A percentile compares a stretch with the other conserved stretches of the same genome.
Evolutionary conservation across 2,329 filamentous ascomycete genomes (phyloP).

Genomic region (Exophiala aquamarina): DNA sequence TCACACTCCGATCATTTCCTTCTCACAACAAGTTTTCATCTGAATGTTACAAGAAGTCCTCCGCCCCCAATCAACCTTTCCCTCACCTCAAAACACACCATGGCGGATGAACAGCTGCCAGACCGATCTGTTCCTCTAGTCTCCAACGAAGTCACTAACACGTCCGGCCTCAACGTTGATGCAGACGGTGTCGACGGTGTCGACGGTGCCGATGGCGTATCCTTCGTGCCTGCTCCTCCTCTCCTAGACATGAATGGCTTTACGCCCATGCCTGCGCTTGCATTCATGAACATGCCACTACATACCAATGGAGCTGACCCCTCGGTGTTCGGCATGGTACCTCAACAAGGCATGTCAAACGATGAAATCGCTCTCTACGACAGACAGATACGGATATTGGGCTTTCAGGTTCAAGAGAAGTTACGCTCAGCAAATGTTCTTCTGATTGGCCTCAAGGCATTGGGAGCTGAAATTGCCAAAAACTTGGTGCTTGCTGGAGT

Average conservation of each 20-base stretch:
- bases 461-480: slow-evolving; percentile 94
- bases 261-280: slow-evolving; percentile 5
- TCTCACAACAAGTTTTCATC: too few species aligned
- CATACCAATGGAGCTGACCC: slow-evolving; percentile 14
- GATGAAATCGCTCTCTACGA: slow-evolving; percentile 98
- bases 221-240: slow-evolving; percentile 7
- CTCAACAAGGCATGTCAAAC: slow-evolving; percentile 36
- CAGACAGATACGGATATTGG: slow-evolving; percentile 95
- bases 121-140: slow-evolving; percentile 3
- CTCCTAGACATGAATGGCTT: slow-evolving; percentile 14
- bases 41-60: too few species aligned
- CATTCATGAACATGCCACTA: slow-evolving; percentile 12
- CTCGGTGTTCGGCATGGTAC: slow-evolving; percentile 11
- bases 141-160: neutral
- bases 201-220: neutral
- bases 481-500: slow-evolving; percentile 94
- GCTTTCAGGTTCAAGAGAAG: slow-evolving; percentile 86
- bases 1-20: too few species aligned
- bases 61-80: too few species aligned
- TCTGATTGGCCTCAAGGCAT: slow-evolving; percentile 80
- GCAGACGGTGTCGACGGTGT: neutral
- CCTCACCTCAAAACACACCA: too few species aligned
- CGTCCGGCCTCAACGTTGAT: slow-evolving; percentile 1
- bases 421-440: slow-evolving; percentile 88
- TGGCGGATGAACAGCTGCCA: slow-evolving; percentile 7